Base-by-base conservation (phyloP, 768 basidiomycete genomes). In the Lactarius evosmus region DNA sequence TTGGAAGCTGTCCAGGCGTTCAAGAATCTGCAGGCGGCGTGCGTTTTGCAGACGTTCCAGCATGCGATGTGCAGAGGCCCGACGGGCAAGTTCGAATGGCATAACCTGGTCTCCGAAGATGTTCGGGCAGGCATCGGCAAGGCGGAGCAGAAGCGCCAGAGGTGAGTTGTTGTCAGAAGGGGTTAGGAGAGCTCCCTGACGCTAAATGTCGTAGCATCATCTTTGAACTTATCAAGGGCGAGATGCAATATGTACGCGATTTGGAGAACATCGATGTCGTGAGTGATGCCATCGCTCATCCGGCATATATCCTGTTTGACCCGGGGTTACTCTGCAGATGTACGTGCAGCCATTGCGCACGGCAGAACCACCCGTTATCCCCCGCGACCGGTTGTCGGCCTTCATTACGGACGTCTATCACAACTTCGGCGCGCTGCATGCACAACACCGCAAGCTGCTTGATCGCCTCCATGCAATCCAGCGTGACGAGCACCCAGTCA, bases 221-320 rank as follows among this genome's bases (percentile, higher is more conserved):
- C 56, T 97, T 95, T 70, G 94, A 97, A 77, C 74, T 96, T 66
- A 96, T 97, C 74, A 92, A 96, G 74, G 91, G 91, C 67, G 94
- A 97, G 74, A 96, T 96, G 93, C 85, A 86, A 30, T 97, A 95
- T 71, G 94, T 96, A 30, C 91, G 87, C 69, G 94, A 97, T 78
- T 75, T 97, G 63, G 91, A 94, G 74, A 89, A 87, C 60, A 88
- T 97, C 51, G 87, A 89, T 65, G 79, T 78, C 65, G 93, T 94
- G 69, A 12, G 85, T 66, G 22, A 29, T 29, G 12, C 12, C 11
- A 33, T 25, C n/a, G 44, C 60, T 32, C 36, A 17, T 46, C 6
- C 2, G 46, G 46, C 30, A 12, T n/a, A 25, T 50, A 25, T 30
- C 11, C 8, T 16, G 9, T 49, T n/a, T 51, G 50, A 54, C 19